These are phyloP conservation scores for Brasilioporus rufonigricans DNA, from an alignment of 768 basidiomycete species.

Conservation along the genomic window DNA sequence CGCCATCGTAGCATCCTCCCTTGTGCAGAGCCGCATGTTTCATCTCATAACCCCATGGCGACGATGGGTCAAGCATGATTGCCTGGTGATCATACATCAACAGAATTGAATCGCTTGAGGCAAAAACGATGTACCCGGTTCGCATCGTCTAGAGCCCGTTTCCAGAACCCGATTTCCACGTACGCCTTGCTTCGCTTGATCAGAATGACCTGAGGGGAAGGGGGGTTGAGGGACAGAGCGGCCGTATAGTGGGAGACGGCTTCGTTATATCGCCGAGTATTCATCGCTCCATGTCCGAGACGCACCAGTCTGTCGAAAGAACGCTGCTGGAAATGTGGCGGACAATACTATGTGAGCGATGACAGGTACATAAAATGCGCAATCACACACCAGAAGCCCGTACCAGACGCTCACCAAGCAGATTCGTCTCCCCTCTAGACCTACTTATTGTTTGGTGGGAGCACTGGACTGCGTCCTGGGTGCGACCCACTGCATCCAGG, in stretches of 20 bases:
- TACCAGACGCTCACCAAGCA: not conserved
- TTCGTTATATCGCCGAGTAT: not conserved
- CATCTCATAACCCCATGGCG: not conserved
- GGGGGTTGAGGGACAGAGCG: not conserved
- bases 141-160: not conserved
- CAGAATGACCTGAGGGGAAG: not conserved
- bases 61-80: not conserved
- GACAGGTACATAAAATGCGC: no score
- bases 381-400: not conserved
- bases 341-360: not conserved
- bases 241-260: not conserved
- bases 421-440: not conserved
- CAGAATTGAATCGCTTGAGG: no score
- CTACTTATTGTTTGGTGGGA: not conserved
- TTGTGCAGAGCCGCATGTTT: no score
- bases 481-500: not conserved
- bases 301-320: no score
- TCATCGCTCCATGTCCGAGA: not conserved
- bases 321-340: not conserved
- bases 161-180: not conserved
- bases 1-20: no score
- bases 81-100: not conserved
- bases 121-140: not conserved
- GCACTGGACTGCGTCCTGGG: no score
- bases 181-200: not conserved